Conservation (phyloP, 331 rosid genomes). For the Rosa hybrid region DNA sequence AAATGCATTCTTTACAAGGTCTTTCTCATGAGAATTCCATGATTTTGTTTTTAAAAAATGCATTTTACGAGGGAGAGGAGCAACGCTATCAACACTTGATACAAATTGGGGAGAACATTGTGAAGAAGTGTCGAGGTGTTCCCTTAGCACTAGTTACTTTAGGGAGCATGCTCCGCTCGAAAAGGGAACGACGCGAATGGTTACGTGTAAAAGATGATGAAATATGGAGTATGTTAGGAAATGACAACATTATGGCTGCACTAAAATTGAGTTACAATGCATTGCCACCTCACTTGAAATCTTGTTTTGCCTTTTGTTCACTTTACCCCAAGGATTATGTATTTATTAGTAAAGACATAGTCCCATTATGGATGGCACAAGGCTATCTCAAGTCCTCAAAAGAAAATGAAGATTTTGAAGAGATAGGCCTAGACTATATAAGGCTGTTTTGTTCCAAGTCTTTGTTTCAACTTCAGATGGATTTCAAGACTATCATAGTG, state of each 20-base stretch:
- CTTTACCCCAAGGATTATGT: conserved; percentile 31
- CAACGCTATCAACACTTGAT: too few relatives aligned
- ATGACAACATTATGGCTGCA: background rate
- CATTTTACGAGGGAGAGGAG: too few relatives aligned
- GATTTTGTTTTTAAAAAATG: background rate
- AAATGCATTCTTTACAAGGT: background rate
- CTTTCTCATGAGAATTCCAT: background rate
- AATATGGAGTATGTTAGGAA: background rate
- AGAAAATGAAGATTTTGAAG: background rate
- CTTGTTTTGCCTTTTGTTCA: conserved; percentile 27
- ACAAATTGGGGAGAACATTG: too few relatives aligned
- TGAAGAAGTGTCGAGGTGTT: too few relatives aligned
- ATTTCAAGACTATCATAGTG: fast-evolving
- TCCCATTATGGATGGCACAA: conserved; percentile 35
- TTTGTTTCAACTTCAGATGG: conserved; percentile 3
- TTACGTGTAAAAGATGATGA: background rate
- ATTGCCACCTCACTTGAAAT: conserved; percentile 25
- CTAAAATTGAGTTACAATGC: conserved; percentile 14
- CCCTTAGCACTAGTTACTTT: too few relatives aligned
- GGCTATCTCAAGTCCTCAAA: conserved; percentile 18
- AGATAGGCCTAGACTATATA: background rate
- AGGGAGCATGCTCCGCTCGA: background rate
- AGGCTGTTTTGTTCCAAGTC: conserved; percentile 4
- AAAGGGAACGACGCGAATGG: background rate
- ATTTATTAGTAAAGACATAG: background rate